Evolutionary conservation across 2,329 filamentous ascomycete genomes (phyloP).

Genomic region (Helotiales sp.): DNA sequence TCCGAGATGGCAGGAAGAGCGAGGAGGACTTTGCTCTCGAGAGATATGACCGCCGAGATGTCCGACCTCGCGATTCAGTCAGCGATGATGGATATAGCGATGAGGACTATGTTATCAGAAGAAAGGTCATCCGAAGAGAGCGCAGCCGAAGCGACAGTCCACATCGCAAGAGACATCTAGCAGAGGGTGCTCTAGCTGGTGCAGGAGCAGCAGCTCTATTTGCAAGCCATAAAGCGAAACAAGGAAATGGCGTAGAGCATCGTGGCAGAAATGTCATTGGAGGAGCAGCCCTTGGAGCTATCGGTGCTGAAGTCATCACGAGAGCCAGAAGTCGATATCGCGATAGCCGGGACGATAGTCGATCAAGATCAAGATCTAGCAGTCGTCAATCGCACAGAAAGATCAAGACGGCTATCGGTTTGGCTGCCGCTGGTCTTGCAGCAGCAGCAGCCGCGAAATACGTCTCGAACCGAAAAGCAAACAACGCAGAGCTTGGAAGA

Average conservation of each 20-base stretch:
- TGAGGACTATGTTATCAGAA: constrained; percentile 43
- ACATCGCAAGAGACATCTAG: constrained; percentile 59
- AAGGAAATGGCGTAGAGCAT: constrained; percentile 31
- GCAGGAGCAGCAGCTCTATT: constrained; percentile 62
- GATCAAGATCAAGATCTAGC: constrained; percentile 38
- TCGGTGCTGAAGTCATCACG: constrained; percentile 61
- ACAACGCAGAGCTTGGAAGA: constrained; percentile 58
- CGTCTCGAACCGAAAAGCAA: constrained; percentile 58
- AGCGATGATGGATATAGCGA: constrained; percentile 45
- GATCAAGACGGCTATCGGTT: constrained; percentile 61
- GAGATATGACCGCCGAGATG: constrained; percentile 42
- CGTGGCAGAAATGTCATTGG: constrained; percentile 36
- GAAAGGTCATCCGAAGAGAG: constrained; percentile 44
- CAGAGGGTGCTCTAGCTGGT: constrained; percentile 64
- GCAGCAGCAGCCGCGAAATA: constrained; percentile 67
- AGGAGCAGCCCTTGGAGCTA: constrained; percentile 61
- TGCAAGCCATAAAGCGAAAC: constrained; percentile 51
- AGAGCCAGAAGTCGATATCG: constrained; percentile 62
- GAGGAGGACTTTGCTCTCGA: constrained; percentile 29
- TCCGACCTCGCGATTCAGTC: constrained; percentile 31
- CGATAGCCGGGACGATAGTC: constrained; percentile 46
- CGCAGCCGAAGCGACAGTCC: constrained; percentile 49
- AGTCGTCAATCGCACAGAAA: constrained; percentile 43
- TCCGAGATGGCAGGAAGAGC: constrained; percentile 17
- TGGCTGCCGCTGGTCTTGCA: constrained; percentile 63